Evolutionary conservation across 768 basidiomycete genomes (phyloP).

Genomic region (Podaxis pistillaris): DNA sequence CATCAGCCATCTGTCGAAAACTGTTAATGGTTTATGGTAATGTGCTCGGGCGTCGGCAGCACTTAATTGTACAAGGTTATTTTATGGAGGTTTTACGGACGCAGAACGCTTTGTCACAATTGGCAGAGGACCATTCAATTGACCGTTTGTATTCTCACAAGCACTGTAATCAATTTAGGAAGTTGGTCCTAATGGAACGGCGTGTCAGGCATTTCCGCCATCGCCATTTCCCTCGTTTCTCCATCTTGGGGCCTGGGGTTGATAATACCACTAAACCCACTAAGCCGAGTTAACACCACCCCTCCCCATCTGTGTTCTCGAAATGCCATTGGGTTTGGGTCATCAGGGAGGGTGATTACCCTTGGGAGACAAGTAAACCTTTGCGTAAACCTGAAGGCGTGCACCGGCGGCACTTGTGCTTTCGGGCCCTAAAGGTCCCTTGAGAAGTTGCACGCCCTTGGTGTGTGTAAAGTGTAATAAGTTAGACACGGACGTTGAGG

Average conservation of each 20-base stretch:
- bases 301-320: background rate
- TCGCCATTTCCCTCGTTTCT: background rate
- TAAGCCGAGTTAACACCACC: background rate
- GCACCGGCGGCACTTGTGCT: slow-evolving; percentile 2
- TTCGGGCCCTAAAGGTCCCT: background rate
- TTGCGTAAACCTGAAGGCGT: background rate
- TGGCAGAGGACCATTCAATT: background rate
- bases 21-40: background rate
- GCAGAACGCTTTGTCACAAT: background rate
- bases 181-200: background rate
- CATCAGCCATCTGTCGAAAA: background rate
- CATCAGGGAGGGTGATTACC: background rate
- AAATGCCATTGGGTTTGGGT: background rate
- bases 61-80: background rate
- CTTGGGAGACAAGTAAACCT: background rate
- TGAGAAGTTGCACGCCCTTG: background rate
- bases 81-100: background rate
- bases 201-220: background rate
- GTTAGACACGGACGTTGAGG: background rate
- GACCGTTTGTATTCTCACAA: background rate
- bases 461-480: background rate
- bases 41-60: background rate
- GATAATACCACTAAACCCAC: background rate
- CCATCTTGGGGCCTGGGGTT: background rate
- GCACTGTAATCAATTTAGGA: background rate